Percentiles rank a stretch among this genome's conserved stretches.
phyloP scores from a whole-genome alignment of 2,329 filamentous ascomycete genomes.

The Calonectria henricotiae region DNA sequence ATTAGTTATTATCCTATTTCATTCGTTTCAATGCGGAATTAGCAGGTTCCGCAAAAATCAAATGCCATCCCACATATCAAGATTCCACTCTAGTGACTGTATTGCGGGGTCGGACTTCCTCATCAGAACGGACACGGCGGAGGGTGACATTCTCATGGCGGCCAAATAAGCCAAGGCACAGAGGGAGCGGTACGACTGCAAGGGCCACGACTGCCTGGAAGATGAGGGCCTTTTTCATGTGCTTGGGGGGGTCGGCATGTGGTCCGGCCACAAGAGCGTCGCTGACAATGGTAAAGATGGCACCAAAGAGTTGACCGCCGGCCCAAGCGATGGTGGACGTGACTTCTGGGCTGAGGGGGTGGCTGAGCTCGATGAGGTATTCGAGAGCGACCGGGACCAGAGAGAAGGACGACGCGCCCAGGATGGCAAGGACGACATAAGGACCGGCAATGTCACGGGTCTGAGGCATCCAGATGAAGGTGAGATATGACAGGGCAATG shows the following conservation, averaged over 20 bases:
- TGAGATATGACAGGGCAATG: slow-evolving; percentile 81
- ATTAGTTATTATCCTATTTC: slow-evolving; percentile 35
- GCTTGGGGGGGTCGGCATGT: slow-evolving; percentile 72
- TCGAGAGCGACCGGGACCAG: slow-evolving; percentile 90
- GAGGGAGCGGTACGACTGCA: slow-evolving; percentile 76
- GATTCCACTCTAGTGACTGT: slow-evolving; percentile 44
- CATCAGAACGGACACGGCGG: slow-evolving; percentile 67
- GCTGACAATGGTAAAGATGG: slow-evolving; percentile 86
- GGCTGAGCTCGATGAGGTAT: slow-evolving; percentile 88
- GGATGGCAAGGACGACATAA: slow-evolving; percentile 81
- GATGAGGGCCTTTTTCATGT: slow-evolving; percentile 83
- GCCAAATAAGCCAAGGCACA: slow-evolving; percentile 82
- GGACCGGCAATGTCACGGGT: slow-evolving; percentile 76
- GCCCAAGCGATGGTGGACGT: slow-evolving; percentile 89
- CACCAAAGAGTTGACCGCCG: slow-evolving; percentile 88
- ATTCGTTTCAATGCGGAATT: slow-evolving; percentile 2
- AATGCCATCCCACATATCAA: neutral
- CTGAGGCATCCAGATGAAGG: slow-evolving; percentile 83
- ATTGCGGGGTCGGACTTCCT: slow-evolving; percentile 46
- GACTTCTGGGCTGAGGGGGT: slow-evolving; percentile 89
- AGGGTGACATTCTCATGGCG: slow-evolving; percentile 67
- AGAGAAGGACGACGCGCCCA: slow-evolving; percentile 86
- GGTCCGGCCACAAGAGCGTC: slow-evolving; percentile 78
- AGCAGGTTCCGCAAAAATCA: slow-evolving; percentile 9
- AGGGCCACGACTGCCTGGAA: slow-evolving; percentile 84